These are phyloP conservation scores for Lotus japonicus DNA, from an alignment of 306 rosid genomes.

Conservation along the genomic window DNA sequence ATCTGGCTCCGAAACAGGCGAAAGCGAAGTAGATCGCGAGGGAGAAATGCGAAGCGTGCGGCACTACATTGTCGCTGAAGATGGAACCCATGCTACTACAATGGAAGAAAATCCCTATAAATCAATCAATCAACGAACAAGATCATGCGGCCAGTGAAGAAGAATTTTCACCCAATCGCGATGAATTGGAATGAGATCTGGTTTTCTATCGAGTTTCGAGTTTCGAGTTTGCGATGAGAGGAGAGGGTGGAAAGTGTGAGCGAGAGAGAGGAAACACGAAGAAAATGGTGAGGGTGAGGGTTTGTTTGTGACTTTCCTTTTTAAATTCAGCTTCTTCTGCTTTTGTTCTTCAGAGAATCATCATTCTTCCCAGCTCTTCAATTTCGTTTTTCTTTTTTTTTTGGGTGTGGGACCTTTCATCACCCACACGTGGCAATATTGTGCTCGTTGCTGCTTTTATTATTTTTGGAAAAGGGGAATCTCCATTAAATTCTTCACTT, in stretches of 20 bases:
- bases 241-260: conserved; percentile 19
- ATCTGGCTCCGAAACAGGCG: conserved; percentile 42
- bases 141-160: conserved; percentile 1
- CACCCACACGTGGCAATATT: neutral
- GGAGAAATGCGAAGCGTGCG: conserved; percentile 47
- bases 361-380: neutral
- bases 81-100: conserved; percentile 58
- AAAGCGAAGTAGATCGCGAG: conserved; percentile 59
- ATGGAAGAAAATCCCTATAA: conserved; percentile 29
- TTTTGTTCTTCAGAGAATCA: no score
- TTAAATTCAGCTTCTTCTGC: neutral
- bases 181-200: conserved; percentile 16
- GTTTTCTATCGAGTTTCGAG: conserved; percentile 7
- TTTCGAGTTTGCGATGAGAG: no score
- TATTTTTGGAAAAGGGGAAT: neutral
- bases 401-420: neutral
- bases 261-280: neutral
- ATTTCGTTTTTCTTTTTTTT: conserved; percentile 2
- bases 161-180: neutral
- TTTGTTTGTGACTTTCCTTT: neutral
- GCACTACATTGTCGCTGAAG: conserved; percentile 34
- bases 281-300: neutral
- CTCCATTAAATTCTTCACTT: no score
- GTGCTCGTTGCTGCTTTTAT: neutral
- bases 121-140: neutral